A percentile compares a stretch with the other conserved stretches of the same genome.
Conservation (phyloP, 2,329 filamentous ascomycete species). For the Gremmenia infestans region DNA sequence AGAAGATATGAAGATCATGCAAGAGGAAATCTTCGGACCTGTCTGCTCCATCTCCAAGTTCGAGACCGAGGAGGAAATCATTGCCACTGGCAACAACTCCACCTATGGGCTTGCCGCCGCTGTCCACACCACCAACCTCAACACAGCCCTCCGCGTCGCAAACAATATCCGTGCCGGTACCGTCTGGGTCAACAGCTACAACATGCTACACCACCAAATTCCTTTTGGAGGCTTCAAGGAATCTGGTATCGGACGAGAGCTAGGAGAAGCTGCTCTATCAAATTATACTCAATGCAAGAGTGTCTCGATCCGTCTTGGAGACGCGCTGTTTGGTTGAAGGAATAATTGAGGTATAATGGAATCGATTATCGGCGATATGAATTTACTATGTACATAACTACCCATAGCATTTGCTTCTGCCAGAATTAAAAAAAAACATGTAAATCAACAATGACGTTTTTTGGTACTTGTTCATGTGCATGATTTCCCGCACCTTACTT, state of each 20-base stretch:
- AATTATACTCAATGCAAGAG: slow-evolving; percentile 68
- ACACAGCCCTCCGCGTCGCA: slow-evolving; percentile 62
- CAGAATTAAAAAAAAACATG: slow-evolving; percentile 8
- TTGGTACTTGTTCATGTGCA: too few species aligned
- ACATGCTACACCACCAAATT: slow-evolving; percentile 63
- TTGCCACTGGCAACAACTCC: slow-evolving; percentile 57
- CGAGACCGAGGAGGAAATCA: slow-evolving; percentile 61
- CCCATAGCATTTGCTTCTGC: slow-evolving; percentile 3
- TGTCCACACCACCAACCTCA: slow-evolving; percentile 63
- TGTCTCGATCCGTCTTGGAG: slow-evolving; percentile 51
- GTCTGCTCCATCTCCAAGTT: slow-evolving; percentile 69
- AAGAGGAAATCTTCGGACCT: slow-evolving; percentile 72
- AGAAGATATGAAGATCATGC: slow-evolving; percentile 68
- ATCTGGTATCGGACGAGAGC: slow-evolving; percentile 71
- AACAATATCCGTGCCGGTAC: slow-evolving; percentile 57
- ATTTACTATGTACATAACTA: slow-evolving; percentile 21
- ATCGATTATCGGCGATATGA: slow-evolving; percentile 6
- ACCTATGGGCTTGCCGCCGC: slow-evolving; percentile 65
- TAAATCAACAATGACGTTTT: neutral
- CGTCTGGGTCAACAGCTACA: slow-evolving; percentile 45
- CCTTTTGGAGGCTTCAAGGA: slow-evolving; percentile 74
- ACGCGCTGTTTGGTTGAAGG: slow-evolving; percentile 36
- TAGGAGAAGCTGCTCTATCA: slow-evolving; percentile 60
- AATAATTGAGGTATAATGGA: slow-evolving; percentile 1
- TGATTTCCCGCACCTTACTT: too few species aligned